Base-by-base conservation (phyloP, 2,329 filamentous ascomycete species). In the Dothistroma pini region DNA sequence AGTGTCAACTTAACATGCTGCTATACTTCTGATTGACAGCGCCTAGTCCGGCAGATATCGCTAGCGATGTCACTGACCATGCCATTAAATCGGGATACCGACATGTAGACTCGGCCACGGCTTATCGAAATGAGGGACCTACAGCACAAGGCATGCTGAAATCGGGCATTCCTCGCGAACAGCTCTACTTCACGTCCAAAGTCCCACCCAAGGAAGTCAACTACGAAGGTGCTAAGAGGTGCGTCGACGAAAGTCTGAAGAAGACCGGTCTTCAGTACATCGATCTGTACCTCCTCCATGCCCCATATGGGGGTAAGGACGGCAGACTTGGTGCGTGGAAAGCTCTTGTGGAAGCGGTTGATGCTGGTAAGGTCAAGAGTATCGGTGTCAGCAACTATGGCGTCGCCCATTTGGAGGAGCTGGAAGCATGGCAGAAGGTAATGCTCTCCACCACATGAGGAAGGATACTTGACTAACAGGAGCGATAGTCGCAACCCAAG, bases 111-210 rank as follows among this genome's bases (percentile, higher is more conserved):
- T 83, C 81, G 1, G 84, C 85, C 2, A 79, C 80, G 11, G 77
- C 73, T 25, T 88, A 87, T 71, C 75, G 75, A 41, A 88, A 88
- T 64, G 85, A 87, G 74, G 75, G 74, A 10, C 80, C 84, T 49
- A 82, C 81, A 55, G 80, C 78, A 0, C 72, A 76, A 12, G 85
- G 83, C 10, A 83, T 87, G 62, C 72, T 77, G 1, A 77, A 78
- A 57, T 81, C 81, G 7, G 76, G 77, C 1, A 69, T 87, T 53
- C 79, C 81, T 12, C 80, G 86, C 8, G 78, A 79, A 25, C 74
- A 84, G 38, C 76, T 87, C 58, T 88, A 86, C 76, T 87, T 85
- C 72, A 87, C 85, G 7, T 84, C 81, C 63, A 88, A 88, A 70
- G 79, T 87, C 8, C 82, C 82, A 4, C 76, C 79, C 1, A 75